These are phyloP conservation scores for Botrytis byssoidea DNA, from an alignment of 2,329 filamentous ascomycete genomes.

Conservation along the genomic window DNA sequence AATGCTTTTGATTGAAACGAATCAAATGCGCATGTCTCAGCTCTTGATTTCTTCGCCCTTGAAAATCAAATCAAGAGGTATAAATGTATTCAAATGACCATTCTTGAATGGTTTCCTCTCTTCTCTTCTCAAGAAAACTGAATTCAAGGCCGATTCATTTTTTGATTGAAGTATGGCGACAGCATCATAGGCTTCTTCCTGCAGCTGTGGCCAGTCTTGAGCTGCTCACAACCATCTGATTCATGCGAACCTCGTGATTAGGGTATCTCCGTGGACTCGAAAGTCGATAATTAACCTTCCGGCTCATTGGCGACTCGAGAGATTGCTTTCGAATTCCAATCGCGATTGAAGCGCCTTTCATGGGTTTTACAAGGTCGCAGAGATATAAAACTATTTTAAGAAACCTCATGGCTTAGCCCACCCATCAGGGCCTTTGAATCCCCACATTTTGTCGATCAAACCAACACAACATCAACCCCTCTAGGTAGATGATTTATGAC, in stretches of 20 bases:
- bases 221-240: not conserved
- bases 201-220: no score
- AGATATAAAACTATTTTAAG: constrained; percentile 14
- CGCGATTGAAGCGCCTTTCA: not conserved
- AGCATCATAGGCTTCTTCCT: not conserved
- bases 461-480: not conserved
- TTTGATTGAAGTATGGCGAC: not conserved
- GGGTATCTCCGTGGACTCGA: not conserved
- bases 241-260: not conserved
- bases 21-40: not conserved
- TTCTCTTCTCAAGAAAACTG: not conserved
- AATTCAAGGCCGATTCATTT: not conserved
- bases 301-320: not conserved
- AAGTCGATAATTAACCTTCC: not conserved
- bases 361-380: not conserved
- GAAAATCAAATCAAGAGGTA: not conserved
- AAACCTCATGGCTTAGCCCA: not conserved
- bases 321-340: not conserved
- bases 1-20: not conserved
- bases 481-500: not conserved
- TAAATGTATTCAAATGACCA: not conserved
- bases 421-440: not conserved
- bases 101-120: not conserved
- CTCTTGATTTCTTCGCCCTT: not conserved
- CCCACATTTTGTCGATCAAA: constrained; percentile 15